Base-by-base conservation (phyloP, 2,329 filamentous ascomycete genomes). In the Lecanosticta acicola region DNA sequence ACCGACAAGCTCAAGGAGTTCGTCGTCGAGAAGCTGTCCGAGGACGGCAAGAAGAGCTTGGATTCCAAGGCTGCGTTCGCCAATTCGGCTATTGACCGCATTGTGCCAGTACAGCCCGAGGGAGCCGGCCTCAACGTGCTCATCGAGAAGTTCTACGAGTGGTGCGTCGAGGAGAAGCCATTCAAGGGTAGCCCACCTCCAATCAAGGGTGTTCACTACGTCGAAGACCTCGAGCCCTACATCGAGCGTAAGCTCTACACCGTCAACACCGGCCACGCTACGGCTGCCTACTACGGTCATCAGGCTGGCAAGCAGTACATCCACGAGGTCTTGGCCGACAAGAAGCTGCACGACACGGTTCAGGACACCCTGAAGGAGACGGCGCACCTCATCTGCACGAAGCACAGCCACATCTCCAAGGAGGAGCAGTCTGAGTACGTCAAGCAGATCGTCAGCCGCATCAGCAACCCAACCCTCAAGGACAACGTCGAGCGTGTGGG, bases 191-290 rank as follows among this genome's bases (percentile, higher is more conserved):
- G 78, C 51, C 75, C 77, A 43, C 78, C 80, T 56, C 71, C 79
- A 14, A 91, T 98, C 62, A 70, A 93, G 56, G 91, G 90, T 49
- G 84, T 97, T 66, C 86, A 94, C 73, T 96, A 87, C 81, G 93
- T 97, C 49, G 82, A 88, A 55, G 78, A 97, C 71, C 81, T 98
- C 21, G 79, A 83, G 65, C 93, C 93, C 47, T 98, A 91, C 74
- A 97, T 98, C 62, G 93, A 98, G 81, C 90, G 93, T 70, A 98
- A 98, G 80, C 83, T 98, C 55, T 98, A 90, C 78, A 98, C 93
- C 17, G 91, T 98, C 78, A 98, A 98, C 80, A 98, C 93, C 17
- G 86, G 89, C 45, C 93, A 98, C 67, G 93, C 93, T 49, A 94
- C 91, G 5, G 90, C 90, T 16, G 91, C 93, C 49, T 97, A 97